Evolutionary conservation across 257 asterid genomes (phyloP), one percentile per base, ranked within the genome.

Genomic region (Solanum commersonii): DNA sequence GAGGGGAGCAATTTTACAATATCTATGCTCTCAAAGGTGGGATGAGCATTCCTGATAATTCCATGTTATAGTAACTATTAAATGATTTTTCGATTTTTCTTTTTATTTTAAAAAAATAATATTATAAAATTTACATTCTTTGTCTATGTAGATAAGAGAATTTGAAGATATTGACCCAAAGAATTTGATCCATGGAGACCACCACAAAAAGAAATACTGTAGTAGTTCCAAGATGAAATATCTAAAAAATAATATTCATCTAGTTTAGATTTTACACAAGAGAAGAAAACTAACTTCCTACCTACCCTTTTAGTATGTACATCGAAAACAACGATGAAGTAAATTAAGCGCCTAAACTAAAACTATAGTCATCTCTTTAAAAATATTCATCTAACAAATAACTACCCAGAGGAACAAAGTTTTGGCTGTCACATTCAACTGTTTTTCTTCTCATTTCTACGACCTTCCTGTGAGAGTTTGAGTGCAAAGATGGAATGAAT

Each of bases 391-490:
- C 94, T 31, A 91, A 91, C 88, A 89, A 88, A 90, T 89, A 89
- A 88, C 91, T 86, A 83, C 86, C 87, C 91, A 87, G 89, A 46
- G 94, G 94, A 40, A 87, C 81, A 68, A 90, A 91, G 56, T 89
- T 94, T 15, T 83, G 91, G 74, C 76, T 87, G 94, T n/a, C 93
- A 91, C 87, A 79, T 44, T 78, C 72, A n/a, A 31, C 72, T 86
- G 88, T 4, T 49, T 72, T 65, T 37, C 46, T 88, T 74, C 96
- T 91, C 95, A 93, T 94, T 88, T 93, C 94, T 5, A 90, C 35
- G 29, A 94, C 95, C 59, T 94, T 92, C 91, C 89, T 92, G 91
- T 94, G 95, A n/a, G 95, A 93, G 91, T 93, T 94, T 10, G 96
- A 94, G 88, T 94, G 96, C 88, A 93, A 63, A 12, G 92, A 88